These are phyloP conservation scores for Teunomyces aglyptinius DNA, from an alignment of 805 yeast species.

Conservation along the genomic window DNA sequence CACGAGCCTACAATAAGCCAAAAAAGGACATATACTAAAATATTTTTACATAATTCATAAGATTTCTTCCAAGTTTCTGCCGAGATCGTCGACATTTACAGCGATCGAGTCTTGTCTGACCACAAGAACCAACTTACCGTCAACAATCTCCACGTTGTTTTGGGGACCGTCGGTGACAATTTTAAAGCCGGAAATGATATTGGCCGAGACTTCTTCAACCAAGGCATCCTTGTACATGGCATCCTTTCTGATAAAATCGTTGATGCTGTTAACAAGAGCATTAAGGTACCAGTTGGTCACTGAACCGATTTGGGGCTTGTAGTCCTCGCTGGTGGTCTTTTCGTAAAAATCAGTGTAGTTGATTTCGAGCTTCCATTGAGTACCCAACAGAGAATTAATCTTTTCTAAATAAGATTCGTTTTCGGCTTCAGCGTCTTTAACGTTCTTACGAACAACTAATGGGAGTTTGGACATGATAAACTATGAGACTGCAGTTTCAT, in stretches of 20 bases:
- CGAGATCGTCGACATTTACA: conserved; percentile 8
- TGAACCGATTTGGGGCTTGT: conserved; percentile 7
- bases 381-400: conserved; percentile 8
- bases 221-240: conserved; percentile 12
- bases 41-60: background rate
- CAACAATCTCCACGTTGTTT: conserved; percentile 6
- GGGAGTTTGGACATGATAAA: conserved; percentile 12
- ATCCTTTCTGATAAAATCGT: conserved; percentile 9
- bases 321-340: conserved; percentile 7
- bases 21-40: no score
- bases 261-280: conserved; percentile 7
- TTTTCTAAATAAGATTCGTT: conserved; percentile 6
- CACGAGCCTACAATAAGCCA: no score
- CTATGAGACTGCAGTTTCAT: background rate
- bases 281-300: conserved; percentile 12
- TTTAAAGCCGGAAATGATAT: conserved; percentile 9
- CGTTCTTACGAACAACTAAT: conserved; percentile 9
- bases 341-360: conserved; percentile 10
- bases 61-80: conserved; percentile 1
- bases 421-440: conserved; percentile 12
- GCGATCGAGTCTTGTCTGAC: conserved; percentile 7
- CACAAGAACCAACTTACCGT: conserved; percentile 8
- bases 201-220: conserved; percentile 9
- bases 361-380: conserved; percentile 8
- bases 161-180: conserved; percentile 5